Evolutionary conservation across 768 basidiomycete genomes (phyloP), one percentile per base, ranked within the genome.

Genomic region (Amanita pseudoporphyria): DNA sequence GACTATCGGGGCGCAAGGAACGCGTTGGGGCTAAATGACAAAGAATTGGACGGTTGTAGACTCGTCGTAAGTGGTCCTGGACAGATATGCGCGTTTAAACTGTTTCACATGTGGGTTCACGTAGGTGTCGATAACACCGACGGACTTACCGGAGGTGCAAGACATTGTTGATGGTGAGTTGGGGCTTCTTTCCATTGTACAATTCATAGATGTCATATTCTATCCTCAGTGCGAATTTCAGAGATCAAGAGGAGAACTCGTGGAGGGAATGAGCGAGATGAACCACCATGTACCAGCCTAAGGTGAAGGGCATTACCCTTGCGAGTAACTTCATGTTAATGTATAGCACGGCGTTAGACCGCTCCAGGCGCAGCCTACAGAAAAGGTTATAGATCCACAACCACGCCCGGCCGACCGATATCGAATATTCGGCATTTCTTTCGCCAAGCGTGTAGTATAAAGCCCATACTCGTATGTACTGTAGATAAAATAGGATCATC

Each of bases 1-100:
- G 61, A 68, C 14, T 53, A 63, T 26, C 40, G 47, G 5, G 69
- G 69, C 31, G 72, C 70, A 2, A 54, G 51, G 19, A 64, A 56
- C 39, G 82, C 81, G 10, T 58, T 80, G 44, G 50, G 53, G 9
- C 56, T 73, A 21, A 64, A 70, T 46, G 71, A 70, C 0, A 57
- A 52, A 6, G 30, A 39, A 5, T 58, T 82, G 26, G 58, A 63
- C 6, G 73, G 68, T 9, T 61, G 58, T 44, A 46, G 60, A 39
- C 58, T 80, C 14, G 60, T 71, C 22, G 80, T 79, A 58, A 48
- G 71, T 64, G 3, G 28, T 6, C n/a, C 43, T 21, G 21, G 2
- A 28, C 33, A 13, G 19, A 12, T 32, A 26, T 22, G 5, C 52
- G 26, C 26, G n/a, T n/a, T 28, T 7, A 7, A 16, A 31, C 28